These are phyloP conservation scores for Penicillium samsonianum DNA, from an alignment of 495 filamentous ascomycete species.

Conservation along the genomic window DNA sequence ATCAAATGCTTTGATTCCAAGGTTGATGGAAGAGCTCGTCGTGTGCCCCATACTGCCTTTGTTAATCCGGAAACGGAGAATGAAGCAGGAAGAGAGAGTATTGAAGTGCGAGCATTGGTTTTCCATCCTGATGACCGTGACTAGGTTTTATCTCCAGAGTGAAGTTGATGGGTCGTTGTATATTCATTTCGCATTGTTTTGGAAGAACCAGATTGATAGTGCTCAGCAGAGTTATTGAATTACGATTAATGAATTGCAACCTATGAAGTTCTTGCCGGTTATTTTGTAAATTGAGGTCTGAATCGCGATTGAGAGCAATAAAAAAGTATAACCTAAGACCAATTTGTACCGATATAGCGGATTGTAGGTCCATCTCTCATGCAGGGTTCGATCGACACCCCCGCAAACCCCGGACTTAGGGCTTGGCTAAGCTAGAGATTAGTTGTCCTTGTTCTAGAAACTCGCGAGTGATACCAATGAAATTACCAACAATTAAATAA, in stretches of 20 bases:
- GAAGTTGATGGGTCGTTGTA: not conserved
- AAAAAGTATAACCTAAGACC: not conserved
- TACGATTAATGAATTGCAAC: not conserved
- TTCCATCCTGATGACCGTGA: slow-evolving; percentile 53
- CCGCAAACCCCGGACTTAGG: no score
- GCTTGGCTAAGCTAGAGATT: no score
- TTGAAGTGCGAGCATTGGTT: slow-evolving; percentile 62
- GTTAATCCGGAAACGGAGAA: slow-evolving; percentile 51
- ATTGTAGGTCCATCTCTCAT: not conserved
- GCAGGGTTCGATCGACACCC: not conserved
- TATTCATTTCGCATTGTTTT: not conserved
- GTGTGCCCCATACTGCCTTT: slow-evolving; percentile 66
- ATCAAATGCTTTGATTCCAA: slow-evolving; percentile 76
- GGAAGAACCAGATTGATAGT: not conserved
- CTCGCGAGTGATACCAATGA: not conserved
- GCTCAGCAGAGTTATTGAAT: not conserved
- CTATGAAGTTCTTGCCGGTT: not conserved
- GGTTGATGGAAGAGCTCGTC: slow-evolving; percentile 52
- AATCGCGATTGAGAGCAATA: not conserved
- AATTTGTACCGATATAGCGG: not conserved
- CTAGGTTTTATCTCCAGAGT: slow-evolving; percentile 17
- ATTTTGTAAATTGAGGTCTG: not conserved
- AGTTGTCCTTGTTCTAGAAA: not conserved
- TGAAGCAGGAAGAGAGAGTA: slow-evolving; percentile 59
- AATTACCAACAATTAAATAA: not conserved